Base-by-base conservation (phyloP, 305 asterid genomes). In the Solanum hybrid region DNA sequence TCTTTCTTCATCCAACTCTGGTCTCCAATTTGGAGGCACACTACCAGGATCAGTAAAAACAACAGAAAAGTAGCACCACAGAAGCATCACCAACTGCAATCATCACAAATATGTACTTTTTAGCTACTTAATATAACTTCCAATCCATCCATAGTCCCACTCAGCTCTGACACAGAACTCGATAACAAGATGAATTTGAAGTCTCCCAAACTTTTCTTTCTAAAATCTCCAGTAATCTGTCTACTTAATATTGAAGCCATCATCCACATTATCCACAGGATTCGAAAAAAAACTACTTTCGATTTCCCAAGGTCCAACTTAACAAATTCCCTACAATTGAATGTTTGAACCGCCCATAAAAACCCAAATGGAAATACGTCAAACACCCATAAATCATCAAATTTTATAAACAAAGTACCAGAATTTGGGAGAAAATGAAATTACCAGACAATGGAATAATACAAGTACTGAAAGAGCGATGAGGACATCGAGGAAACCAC, bases 31-130 rank as follows among this genome's bases (percentile, higher is more conserved):
- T 71, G 95, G 95, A 87, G 99, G 99, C 89, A 97, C 99, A 42
- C 92, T 78, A 85, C 99, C 99, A 3, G 99, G 99, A 91, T 96
- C 99, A 88, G 99, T 96, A 89, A 97, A 95, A 32, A 97, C 98
- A 92, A 95, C 98, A 4, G 99, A 96, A 92, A 97, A 97, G 90
- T 97, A 97, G 92, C 99, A 94, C 99, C 99, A 97, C 64, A 97
- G 92, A 89, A 97, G 94, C 99, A 97, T 94, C 93, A 92, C 96
- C 94, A 97, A 91, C 99, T 97, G 97, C 96, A 93, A 66, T n/a
- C 29, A 88, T 78, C 45, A 81, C 86, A 88, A 77, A 27, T 36
- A 78, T 45, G 15, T 51, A 35, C 78, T 78, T 88, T 56, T 51
- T 77, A 88, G 86, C 86, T 13, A 88, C 82, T 37, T 32, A 31